Base-by-base conservation (phyloP, 1,139 yeast species). In the Candida buenavistaensis region DNA sequence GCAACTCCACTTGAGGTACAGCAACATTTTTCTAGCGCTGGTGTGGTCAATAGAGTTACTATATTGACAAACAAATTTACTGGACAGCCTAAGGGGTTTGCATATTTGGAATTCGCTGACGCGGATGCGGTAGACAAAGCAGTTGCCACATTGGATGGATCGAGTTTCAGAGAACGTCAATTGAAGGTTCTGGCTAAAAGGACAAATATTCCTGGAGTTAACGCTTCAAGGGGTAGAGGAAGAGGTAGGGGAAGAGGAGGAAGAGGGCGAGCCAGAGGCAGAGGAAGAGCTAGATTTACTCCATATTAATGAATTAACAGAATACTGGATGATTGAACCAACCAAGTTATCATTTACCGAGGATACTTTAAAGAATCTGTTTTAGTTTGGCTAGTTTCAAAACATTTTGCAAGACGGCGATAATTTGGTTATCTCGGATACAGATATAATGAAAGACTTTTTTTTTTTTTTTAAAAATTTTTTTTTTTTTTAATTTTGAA, bases 61-160 rank as follows among this genome's bases (percentile, higher is more conserved):
- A 84, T 90, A 36, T 63, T 84, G 56, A 67, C 75, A 45, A 84
- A 87, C 62, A 80, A 79, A 52, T 67, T 63, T 51, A 79, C 90
- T 0, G 94, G 95, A 2, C 80, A 74, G 44, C 94, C 96, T 26
- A 85, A 83, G 57, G 96, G 96, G 4, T 86, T 74, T 61, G 96
- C 95, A 1, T 87, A 86, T 57, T 73, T 87, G 48, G 96, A 87
- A 54, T 86, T 84, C 54, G 77, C 80, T 23, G 82, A 78, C 50
- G 74, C 74, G 2, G 73, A 74, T 12, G 69, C 75, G 3, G 92
- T 85, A 2, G 64, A 75, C 13, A 71, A 76, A 44, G 94, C 95
- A 1, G 68, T 85, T 27, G 73, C 74, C 7, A 57, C 63, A 1
- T 68, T 83, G 45, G 81, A 83, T 50, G 94, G 86, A 21, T 63